Percentiles rank a stretch among this genome's conserved stretches.
phyloP scores from a whole-genome alignment of 805 yeast species.

The Wickerhamomyces silvicola region DNA sequence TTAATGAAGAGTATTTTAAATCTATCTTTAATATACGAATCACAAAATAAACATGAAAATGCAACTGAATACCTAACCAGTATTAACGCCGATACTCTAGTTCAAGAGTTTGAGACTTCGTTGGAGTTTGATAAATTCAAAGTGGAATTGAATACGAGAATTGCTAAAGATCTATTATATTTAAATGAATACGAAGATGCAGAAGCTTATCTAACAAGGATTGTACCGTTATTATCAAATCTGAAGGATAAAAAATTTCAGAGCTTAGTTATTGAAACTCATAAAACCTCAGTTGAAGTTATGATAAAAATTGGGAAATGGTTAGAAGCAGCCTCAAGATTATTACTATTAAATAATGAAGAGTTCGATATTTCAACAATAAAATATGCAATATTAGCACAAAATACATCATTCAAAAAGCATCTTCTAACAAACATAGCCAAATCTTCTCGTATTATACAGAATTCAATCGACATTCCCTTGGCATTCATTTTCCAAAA shows the following conservation, averaged over 20 bases:
- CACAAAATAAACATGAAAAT: background rate
- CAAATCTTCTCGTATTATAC: constrained; percentile 5
- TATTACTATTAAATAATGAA: constrained; percentile 9
- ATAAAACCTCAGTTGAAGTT: constrained; percentile 9
- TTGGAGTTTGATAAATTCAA: constrained; percentile 9
- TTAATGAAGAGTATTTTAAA: constrained; percentile 9
- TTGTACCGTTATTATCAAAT: constrained; percentile 7
- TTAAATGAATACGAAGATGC: constrained; percentile 13
- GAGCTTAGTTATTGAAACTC: constrained; percentile 3
- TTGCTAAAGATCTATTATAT: constrained; percentile 12
- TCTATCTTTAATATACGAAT: constrained; percentile 11
- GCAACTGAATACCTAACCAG: constrained; percentile 8
- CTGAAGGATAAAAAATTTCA: background rate
- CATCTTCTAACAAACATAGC: constrained; percentile 8
- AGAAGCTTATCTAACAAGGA: constrained; percentile 17
- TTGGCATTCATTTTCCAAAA: constrained; percentile 9
- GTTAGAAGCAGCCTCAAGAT: constrained; percentile 17
- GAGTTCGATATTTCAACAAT: constrained; percentile 7
- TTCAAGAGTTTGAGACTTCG: constrained; percentile 11
- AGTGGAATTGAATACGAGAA: constrained; percentile 12
- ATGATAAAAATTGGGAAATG: constrained; percentile 16
- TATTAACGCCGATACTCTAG: constrained; percentile 11
- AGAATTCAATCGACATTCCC: constrained; percentile 5
- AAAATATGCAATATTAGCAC: constrained; percentile 10
- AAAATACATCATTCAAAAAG: constrained; percentile 8